These are phyloP conservation scores for Heterobasidion irregulare DNA, from an alignment of 1,284 basidiomycete species.

Conservation along the genomic window DNA sequence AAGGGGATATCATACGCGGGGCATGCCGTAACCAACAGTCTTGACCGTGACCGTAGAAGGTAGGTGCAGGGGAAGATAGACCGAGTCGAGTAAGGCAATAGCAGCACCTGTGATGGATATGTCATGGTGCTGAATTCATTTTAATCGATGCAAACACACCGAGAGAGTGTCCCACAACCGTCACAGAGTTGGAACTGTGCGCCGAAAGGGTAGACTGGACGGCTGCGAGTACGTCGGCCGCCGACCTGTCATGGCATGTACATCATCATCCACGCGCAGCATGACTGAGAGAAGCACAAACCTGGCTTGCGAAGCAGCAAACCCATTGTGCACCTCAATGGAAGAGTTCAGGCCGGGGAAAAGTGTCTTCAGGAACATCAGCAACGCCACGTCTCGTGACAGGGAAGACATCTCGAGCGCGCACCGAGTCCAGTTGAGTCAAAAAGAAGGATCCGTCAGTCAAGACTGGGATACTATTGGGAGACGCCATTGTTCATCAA, in stretches of 20 bases:
- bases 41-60: slow-evolving; percentile 26
- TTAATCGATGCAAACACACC: slow-evolving; percentile 16
- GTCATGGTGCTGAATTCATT: not conserved
- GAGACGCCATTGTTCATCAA: not conserved
- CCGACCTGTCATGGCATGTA: slow-evolving; percentile 17
- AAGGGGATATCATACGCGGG: slow-evolving; percentile 28
- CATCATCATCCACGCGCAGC: not conserved
- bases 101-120: slow-evolving; percentile 27
- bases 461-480: slow-evolving; percentile 34
- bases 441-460: slow-evolving; percentile 45
- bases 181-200: slow-evolving; percentile 22
- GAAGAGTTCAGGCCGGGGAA: slow-evolving; percentile 48
- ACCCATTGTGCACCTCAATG: slow-evolving; percentile 51
- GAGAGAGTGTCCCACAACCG: slow-evolving; percentile 30
- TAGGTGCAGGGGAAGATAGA: slow-evolving; percentile 38
- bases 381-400: not conserved
- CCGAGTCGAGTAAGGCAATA: slow-evolving; percentile 35
- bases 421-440: slow-evolving; percentile 25
- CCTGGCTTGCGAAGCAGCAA: slow-evolving; percentile 43
- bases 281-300: slow-evolving; percentile 14
- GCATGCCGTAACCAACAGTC: slow-evolving; percentile 40
- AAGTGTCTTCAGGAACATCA: slow-evolving; percentile 17
- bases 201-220: slow-evolving; percentile 23
- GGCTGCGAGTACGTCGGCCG: slow-evolving; percentile 25
- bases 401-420: not conserved